These are phyloP conservation scores for Cicer judaicum DNA, from an alignment of 306 rosid species.

Conservation along the genomic window DNA sequence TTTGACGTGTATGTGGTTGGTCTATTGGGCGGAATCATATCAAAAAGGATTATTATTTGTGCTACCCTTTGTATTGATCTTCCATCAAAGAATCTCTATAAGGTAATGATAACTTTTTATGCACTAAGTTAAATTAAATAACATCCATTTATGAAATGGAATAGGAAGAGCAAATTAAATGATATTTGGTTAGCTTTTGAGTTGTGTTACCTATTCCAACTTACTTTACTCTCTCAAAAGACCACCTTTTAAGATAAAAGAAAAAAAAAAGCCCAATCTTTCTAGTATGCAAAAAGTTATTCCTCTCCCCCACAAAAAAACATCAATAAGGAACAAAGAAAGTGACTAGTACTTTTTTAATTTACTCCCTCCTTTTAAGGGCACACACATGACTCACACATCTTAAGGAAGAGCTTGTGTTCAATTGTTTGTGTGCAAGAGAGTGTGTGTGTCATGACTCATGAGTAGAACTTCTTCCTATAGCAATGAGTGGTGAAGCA, in stretches of 20 bases:
- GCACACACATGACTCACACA: conserved; percentile 66
- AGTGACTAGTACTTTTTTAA: conserved; percentile 61
- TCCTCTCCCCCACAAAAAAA: conserved; percentile 89
- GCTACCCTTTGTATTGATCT: conserved; percentile 29
- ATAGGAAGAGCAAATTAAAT: conserved; percentile 41
- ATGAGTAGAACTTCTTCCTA: conserved; percentile 46
- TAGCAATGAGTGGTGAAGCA: conserved; percentile 73
- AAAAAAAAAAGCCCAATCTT: conserved; percentile 55
- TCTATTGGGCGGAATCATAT: conserved; percentile 42
- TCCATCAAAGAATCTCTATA: conserved; percentile 44
- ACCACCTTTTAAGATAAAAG: conserved; percentile 54
- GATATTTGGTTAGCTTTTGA: conserved; percentile 39
- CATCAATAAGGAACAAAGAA: conserved; percentile 72
- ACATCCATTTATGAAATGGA: conserved; percentile 35
- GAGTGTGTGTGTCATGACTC: conserved; percentile 22
- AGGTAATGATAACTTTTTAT: conserved; percentile 42
- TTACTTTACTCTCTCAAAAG: conserved; percentile 63
- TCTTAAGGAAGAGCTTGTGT: conserved; percentile 43
- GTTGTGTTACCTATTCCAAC: conserved; percentile 66
- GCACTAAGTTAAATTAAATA: conserved; percentile 37
- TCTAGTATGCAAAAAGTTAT: conserved; percentile 76
- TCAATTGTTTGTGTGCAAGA: conserved; percentile 11
- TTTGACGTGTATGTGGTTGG: conserved; percentile 39
- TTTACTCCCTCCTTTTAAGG: conserved; percentile 72
- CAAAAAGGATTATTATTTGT: conserved; percentile 35